phyloP scores from a whole-genome alignment of 495 filamentous ascomycete species.

The Delitschia confertaspora region DNA sequence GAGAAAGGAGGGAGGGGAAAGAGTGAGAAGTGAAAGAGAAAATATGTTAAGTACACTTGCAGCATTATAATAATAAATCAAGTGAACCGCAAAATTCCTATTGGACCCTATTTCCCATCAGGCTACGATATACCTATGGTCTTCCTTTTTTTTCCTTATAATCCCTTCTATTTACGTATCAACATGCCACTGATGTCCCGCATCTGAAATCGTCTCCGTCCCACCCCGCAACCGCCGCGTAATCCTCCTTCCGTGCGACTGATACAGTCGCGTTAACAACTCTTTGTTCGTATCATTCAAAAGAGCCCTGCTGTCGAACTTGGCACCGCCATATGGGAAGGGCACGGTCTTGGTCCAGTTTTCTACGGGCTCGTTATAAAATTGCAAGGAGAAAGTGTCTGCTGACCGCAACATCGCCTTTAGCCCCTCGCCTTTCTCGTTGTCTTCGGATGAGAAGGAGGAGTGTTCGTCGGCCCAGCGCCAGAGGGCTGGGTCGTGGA shows the following conservation, averaged over 20 bases:
- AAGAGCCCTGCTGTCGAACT: slow-evolving; percentile 14
- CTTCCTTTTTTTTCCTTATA: too few species aligned
- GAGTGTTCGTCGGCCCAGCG: slow-evolving; percentile 13
- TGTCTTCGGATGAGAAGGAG: too few species aligned
- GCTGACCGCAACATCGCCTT: slow-evolving; percentile 17
- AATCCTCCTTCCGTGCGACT: slow-evolving; percentile 20
- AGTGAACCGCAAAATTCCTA: too few species aligned
- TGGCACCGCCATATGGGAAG: slow-evolving; percentile 22
- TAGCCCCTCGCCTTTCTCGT: slow-evolving; percentile 3
- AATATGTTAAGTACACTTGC: too few species aligned
- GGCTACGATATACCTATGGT: too few species aligned
- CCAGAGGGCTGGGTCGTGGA: slow-evolving; percentile 22
- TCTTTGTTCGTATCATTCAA: slow-evolving; percentile 10
- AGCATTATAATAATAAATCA: too few species aligned
- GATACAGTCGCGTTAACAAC: slow-evolving; percentile 15
- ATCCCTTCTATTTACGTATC: too few species aligned
- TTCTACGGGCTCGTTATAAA: slow-evolving; percentile 11
- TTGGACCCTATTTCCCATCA: too few species aligned
- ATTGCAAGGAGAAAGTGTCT: slow-evolving; percentile 15
- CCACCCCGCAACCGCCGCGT: slow-evolving; percentile 2
- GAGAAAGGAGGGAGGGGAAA: too few species aligned
- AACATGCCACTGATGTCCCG: background rate
- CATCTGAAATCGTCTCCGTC: background rate
- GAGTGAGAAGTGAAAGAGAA: too few species aligned
- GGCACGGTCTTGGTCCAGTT: slow-evolving; percentile 12